Evolutionary conservation across 306 rosid genomes (phyloP).

Genomic region (Comarum palustre): DNA sequence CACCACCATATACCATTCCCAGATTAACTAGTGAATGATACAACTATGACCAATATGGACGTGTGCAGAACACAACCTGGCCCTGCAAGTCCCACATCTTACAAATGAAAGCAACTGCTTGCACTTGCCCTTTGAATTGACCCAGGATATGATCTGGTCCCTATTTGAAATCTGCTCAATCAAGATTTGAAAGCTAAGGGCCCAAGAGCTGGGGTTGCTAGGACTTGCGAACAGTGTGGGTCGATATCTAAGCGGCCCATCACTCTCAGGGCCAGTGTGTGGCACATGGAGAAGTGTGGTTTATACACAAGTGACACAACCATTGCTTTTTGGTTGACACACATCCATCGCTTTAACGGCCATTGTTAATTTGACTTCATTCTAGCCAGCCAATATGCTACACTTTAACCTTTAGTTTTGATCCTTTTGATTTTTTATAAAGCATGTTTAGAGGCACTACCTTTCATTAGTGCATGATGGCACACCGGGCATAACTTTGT

Average conservation of each 20-base stretch:
- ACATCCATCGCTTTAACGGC: neutral
- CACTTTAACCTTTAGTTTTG: constrained; percentile 1
- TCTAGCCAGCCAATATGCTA: constrained; percentile 23
- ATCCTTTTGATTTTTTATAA: neutral
- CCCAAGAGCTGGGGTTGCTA: neutral
- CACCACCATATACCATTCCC: neutral
- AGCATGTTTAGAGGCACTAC: constrained; percentile 2
- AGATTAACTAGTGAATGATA: neutral
- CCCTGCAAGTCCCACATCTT: neutral
- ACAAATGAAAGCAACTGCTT: neutral
- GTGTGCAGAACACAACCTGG: neutral
- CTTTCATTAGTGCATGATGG: constrained; percentile 5
- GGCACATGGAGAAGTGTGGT: constrained; percentile 36
- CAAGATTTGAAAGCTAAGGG: neutral
- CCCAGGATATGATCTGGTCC: neutral
- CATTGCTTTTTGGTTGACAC: neutral
- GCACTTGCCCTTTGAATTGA: neutral
- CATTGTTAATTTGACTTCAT: constrained; percentile 23
- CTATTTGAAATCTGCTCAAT: neutral
- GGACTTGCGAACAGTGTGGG: neutral
- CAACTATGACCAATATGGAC: neutral
- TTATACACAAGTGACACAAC: constrained; percentile 16
- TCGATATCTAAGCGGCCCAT: constrained; percentile 9
- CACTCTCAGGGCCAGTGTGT: constrained; percentile 8
- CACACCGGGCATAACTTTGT: neutral